Evolutionary conservation across 1,284 basidiomycete species (phyloP).

Genomic region (Thecaphora thlaspeos): DNA sequence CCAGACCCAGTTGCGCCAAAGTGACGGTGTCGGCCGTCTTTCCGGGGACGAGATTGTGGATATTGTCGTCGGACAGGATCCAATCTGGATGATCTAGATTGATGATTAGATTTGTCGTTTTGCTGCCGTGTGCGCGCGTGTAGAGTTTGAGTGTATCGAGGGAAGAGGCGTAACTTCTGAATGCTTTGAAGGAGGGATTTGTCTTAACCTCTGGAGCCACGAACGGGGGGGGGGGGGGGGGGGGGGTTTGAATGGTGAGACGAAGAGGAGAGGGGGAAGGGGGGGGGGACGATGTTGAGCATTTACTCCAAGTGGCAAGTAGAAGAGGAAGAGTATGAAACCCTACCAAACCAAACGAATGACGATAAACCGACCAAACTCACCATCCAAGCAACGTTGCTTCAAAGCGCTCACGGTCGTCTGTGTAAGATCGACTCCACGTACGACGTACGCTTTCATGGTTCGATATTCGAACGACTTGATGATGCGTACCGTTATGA

Average conservation of each 20-base stretch:
- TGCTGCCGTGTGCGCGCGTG: slow-evolving; percentile 88
- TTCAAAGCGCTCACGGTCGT: slow-evolving; percentile 77
- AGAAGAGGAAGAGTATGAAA: too few species aligned
- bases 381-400: slow-evolving; percentile 69
- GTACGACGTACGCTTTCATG: slow-evolving; percentile 81
- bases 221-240: background rate
- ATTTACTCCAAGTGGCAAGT: too few species aligned
- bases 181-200: slow-evolving; percentile 40
- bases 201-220: slow-evolving; percentile 38
- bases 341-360: too few species aligned
- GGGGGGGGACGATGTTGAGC: too few species aligned
- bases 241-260: too few species aligned
- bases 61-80: slow-evolving; percentile 32
- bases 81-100: slow-evolving; percentile 55
- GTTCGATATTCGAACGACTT: slow-evolving; percentile 93
- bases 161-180: slow-evolving; percentile 32
- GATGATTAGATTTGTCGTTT: slow-evolving; percentile 62
- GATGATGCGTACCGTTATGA: slow-evolving; percentile 86
- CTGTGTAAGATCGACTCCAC: slow-evolving; percentile 74
- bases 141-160: slow-evolving; percentile 88
- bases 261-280: too few species aligned
- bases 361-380: too few species aligned
- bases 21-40: slow-evolving; percentile 20
- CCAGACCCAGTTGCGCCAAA: slow-evolving; percentile 39
- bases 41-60: slow-evolving; percentile 2